Base-by-base conservation (phyloP, 257 asterid genomes). In the Nicotiana noctiflora region DNA sequence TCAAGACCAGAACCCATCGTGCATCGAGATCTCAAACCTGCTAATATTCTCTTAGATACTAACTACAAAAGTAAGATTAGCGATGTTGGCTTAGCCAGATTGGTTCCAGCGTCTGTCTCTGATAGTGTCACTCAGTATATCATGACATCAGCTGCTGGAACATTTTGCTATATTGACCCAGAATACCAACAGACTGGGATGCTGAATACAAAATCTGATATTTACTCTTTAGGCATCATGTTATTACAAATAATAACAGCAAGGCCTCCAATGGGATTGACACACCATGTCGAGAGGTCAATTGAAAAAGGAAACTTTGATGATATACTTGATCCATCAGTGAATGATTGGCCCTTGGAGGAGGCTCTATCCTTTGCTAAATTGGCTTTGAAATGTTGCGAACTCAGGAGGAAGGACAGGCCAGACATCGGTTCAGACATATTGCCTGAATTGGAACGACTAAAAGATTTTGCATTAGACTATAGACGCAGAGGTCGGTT, bases 81-180 rank as follows among this genome's bases (percentile, higher is more conserved):
- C 11, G 99, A 95, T 56, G 98, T 95, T 17, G 99, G 98, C 55
- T 88, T 95, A 32, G 86, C 93, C 83, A 87, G 98, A 84, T 86
- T 95, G 44, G 96, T 95, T 59, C 98, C 98, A 46, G 88, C 89
- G 0, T 49, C 91, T 18, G 80, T 87, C 8, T 95, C 93, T 0
- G 97, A 88, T 61, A 82, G 80, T n/a, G 83, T 86, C 23, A 93
- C 95, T 29, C 92, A 95, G 84, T 90, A 86, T 79, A 92, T 85
- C 84, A 86, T 92, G 94, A 95, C 99, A 18, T 92, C 97, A 77
- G 97, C 99, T 52, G 97, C 96, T 29, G 99, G 97, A 80, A 95
- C 99, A n/a, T 92, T 95, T 76, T 95, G 98, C 84, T 95, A 95
- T 90, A 95, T 95, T 13, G 99, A 95, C 70, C 99, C 99, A 0